Evolutionary conservation across 805 yeast genomes (phyloP).

Genomic region (Grigorovia jiainica): DNA sequence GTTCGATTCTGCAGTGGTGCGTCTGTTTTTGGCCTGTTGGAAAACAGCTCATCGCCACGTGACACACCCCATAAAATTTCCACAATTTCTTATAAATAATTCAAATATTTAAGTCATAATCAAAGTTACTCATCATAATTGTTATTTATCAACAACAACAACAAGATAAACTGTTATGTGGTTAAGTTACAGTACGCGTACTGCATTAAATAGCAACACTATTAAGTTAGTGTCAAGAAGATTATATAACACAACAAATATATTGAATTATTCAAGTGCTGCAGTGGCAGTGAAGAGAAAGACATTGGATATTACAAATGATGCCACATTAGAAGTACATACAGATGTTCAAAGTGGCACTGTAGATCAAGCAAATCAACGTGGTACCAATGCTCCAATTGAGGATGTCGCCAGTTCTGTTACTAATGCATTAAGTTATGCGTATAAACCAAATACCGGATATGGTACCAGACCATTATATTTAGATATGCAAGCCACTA

Average conservation of each 20-base stretch:
- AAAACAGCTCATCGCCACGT: too few relatives aligned
- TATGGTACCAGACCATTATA: constrained; percentile 84
- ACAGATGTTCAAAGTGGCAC: constrained; percentile 28
- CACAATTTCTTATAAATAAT: too few relatives aligned
- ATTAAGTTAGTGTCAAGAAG: background rate
- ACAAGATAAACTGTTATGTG: too few relatives aligned
- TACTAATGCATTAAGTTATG: constrained; percentile 29
- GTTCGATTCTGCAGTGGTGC: too few relatives aligned
- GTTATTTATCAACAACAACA: too few relatives aligned
- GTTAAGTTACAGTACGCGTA: background rate
- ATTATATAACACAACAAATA: background rate
- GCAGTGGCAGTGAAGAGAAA: constrained; percentile 10
- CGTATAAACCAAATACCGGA: constrained; percentile 32
- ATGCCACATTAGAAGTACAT: constrained; percentile 23
- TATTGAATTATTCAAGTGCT: constrained; percentile 3
- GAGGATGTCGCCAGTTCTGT: constrained; percentile 17
- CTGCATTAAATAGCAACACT: background rate
- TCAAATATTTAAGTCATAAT: too few relatives aligned
- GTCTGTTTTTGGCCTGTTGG: too few relatives aligned
- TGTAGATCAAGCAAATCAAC: constrained; percentile 21
- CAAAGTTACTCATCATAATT: too few relatives aligned
- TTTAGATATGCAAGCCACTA: constrained; percentile 95
- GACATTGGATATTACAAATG: constrained; percentile 21
- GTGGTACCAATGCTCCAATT: constrained; percentile 3
- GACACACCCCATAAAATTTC: too few relatives aligned